phyloP scores from a whole-genome alignment of 257 asterid species.

The Parsonsia alboflavescens region DNA sequence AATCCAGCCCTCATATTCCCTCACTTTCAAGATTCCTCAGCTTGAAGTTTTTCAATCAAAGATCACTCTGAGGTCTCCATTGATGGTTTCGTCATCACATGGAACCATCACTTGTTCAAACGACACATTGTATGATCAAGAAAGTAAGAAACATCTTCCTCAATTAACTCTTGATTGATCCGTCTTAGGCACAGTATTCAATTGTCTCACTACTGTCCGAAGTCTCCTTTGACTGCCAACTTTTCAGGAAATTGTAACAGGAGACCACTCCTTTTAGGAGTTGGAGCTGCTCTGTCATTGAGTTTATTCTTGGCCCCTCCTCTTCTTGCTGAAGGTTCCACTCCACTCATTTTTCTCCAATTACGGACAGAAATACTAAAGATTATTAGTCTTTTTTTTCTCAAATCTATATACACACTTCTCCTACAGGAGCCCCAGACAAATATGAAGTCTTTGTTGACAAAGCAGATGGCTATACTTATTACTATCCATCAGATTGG shows the following conservation, averaged over 20 bases:
- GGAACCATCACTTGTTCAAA: slow-evolving; percentile 35
- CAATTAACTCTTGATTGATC: not conserved
- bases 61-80: slow-evolving; percentile 24
- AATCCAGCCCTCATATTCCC: not conserved
- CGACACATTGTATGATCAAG: slow-evolving; percentile 29
- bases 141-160: slow-evolving; percentile 27
- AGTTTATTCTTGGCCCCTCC: slow-evolving; percentile 34
- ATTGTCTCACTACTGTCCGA: too few relatives aligned
- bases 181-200: not conserved
- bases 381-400: not conserved
- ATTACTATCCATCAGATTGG: slow-evolving; percentile 90
- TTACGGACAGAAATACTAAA: not conserved
- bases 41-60: slow-evolving; percentile 19
- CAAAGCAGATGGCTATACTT: slow-evolving; percentile 78
- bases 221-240: not conserved
- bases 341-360: not conserved
- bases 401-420: not conserved
- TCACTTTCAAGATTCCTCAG: slow-evolving; percentile 24
- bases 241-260: slow-evolving; percentile 42
- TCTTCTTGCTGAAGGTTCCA: slow-evolving; percentile 69
- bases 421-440: slow-evolving; percentile 44
- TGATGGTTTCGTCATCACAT: slow-evolving; percentile 2
- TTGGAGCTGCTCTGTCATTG: slow-evolving; percentile 50
- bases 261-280: slow-evolving; percentile 51
- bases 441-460: slow-evolving; percentile 56